Conservation (phyloP, 2,329 filamentous ascomycete genomes). For the Trichoderma aggressivum region DNA sequence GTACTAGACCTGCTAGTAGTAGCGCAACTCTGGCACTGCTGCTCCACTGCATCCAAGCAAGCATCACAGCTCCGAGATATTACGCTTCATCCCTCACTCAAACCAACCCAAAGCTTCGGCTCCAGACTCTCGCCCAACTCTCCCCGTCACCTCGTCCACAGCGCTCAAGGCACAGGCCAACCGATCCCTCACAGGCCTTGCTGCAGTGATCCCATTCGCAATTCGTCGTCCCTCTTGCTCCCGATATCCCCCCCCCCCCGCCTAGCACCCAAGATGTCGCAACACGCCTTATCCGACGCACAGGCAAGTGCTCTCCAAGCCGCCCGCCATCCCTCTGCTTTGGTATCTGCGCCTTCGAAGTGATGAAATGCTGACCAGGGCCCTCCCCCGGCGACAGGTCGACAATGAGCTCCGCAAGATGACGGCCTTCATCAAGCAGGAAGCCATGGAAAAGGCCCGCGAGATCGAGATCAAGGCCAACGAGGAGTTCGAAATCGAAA, state of each 20-base stretch:
- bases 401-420: slow-evolving; percentile 99
- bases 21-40: slow-evolving; percentile 11
- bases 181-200: neutral
- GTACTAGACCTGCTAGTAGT: neutral
- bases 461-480: slow-evolving; percentile 98
- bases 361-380: slow-evolving; percentile 11
- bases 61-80: slow-evolving; percentile 16
- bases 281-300: slow-evolving; percentile 96
- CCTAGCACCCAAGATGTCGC: slow-evolving; percentile 68
- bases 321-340: neutral
- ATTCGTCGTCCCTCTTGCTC: neutral
- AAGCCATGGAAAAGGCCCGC: slow-evolving; percentile 92
- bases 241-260: neutral
- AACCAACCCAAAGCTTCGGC: neutral
- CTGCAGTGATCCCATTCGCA: neutral
- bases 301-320: slow-evolving; percentile 59
- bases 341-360: slow-evolving; percentile 20
- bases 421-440: slow-evolving; percentile 99
- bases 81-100: slow-evolving; percentile 11
- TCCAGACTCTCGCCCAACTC: neutral
- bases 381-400: slow-evolving; percentile 60
- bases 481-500: slow-evolving; percentile 98
- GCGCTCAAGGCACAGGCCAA: neutral
- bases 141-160: neutral
- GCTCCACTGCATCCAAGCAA: slow-evolving; percentile 3